Conservation (phyloP, 129 eudicot species). For the Flaveria trinervia region DNA sequence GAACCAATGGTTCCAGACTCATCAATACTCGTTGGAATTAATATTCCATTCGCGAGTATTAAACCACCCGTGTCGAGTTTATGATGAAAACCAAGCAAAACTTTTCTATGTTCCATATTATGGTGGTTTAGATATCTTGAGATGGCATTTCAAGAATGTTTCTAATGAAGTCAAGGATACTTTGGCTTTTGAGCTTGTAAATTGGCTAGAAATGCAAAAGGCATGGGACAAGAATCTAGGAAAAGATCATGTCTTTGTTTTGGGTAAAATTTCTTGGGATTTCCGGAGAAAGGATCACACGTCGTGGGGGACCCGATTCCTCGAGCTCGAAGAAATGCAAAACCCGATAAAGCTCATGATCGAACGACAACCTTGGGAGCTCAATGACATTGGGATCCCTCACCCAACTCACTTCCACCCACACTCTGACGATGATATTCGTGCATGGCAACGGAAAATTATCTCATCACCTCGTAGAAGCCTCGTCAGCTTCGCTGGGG, state of each 20-base stretch:
- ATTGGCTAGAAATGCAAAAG: slow-evolving; percentile 66
- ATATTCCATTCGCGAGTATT: slow-evolving; percentile 69
- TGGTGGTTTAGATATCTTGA: slow-evolving; percentile 77
- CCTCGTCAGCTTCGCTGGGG: slow-evolving; percentile 66
- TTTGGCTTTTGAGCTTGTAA: slow-evolving; percentile 52
- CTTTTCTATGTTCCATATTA: slow-evolving; percentile 82
- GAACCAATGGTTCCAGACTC: slow-evolving; percentile 71
- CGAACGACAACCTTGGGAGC: slow-evolving; percentile 88
- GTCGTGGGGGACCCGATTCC: slow-evolving; percentile 70
- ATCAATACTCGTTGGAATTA: slow-evolving; percentile 74
- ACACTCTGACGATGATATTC: slow-evolving; percentile 61
- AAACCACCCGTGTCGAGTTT: slow-evolving; percentile 82
- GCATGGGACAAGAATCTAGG: slow-evolving; percentile 65
- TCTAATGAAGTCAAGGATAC: slow-evolving; percentile 59
- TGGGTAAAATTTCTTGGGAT: slow-evolving; percentile 90
- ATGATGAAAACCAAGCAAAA: slow-evolving; percentile 57
- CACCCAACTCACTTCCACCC: slow-evolving; percentile 91
- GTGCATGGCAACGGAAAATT: slow-evolving; percentile 63
- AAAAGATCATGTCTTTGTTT: slow-evolving; percentile 74
- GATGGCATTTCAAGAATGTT: slow-evolving; percentile 86
- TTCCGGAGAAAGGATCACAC: slow-evolving; percentile 52
- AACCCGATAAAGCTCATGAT: slow-evolving; percentile 77
- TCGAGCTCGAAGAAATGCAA: slow-evolving; percentile 65
- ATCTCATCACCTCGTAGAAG: slow-evolving; percentile 47
- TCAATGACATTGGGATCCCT: slow-evolving; percentile 81